A percentile compares a stretch with the other conserved stretches of the same genome.
Evolutionary conservation across 768 basidiomycete species (phyloP).

Genomic region (Clathrus columnatus): DNA sequence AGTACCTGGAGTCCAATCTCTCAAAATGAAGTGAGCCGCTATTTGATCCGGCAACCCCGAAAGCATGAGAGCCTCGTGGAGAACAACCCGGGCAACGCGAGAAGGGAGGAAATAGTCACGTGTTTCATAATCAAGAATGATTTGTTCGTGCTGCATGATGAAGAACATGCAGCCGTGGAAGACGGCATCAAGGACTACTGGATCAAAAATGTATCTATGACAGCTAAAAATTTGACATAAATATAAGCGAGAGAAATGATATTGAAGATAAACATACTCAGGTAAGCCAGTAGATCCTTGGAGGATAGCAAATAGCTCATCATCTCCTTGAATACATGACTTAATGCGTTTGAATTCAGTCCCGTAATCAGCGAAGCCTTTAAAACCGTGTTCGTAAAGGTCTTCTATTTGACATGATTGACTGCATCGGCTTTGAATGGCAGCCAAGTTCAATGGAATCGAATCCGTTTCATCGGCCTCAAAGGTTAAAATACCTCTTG

Average conservation of each 20-base stretch:
- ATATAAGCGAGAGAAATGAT: background rate
- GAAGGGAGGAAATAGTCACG: conserved; percentile 27
- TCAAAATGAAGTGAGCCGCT: conserved; percentile 19
- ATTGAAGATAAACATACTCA: background rate
- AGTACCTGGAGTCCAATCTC: conserved; percentile 23
- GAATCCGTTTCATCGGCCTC: background rate
- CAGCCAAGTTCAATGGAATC: background rate
- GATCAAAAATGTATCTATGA: conserved; percentile 23
- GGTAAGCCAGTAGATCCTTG: conserved; percentile 16
- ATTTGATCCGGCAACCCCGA: conserved; percentile 11
- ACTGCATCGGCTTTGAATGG: background rate
- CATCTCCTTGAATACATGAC: conserved; percentile 13
- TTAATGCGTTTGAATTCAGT: conserved; percentile 23
- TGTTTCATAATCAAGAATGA: conserved; percentile 23
- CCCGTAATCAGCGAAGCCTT: conserved; percentile 26
- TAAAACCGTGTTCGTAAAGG: conserved; percentile 14
- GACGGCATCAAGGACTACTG: conserved; percentile 29
- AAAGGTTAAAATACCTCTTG: conserved; percentile 18
- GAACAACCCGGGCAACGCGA: conserved; percentile 8
- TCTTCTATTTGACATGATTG: background rate
- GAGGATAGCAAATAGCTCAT: conserved; percentile 20
- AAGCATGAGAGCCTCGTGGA: conserved; percentile 15
- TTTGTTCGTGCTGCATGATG: conserved; percentile 15
- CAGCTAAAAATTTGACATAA: conserved; percentile 9
- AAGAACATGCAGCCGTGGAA: conserved; percentile 22